Conservation (phyloP, 2,329 filamentous ascomycete species). For the Phialophora verrucosa region DNA sequence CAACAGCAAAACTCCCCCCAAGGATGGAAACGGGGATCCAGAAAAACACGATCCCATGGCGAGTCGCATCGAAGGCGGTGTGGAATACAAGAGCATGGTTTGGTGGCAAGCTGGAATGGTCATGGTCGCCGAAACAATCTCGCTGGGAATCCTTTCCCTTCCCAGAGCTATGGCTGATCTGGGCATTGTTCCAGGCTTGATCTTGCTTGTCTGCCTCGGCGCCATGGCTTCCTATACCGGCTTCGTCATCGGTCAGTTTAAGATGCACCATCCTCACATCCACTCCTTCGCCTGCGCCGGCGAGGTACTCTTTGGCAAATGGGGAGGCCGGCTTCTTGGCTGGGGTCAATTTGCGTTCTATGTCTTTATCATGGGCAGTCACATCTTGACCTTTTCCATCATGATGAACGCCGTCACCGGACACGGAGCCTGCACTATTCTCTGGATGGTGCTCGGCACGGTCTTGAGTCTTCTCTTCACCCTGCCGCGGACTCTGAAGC, state of each 20-base stretch:
- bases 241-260: constrained; percentile 66
- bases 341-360: constrained; percentile 67
- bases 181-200: constrained; percentile 61
- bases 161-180: constrained; percentile 59
- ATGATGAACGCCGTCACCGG: constrained; percentile 69
- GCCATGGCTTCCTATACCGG: constrained; percentile 64
- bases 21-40: constrained; percentile 11
- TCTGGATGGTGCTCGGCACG: constrained; percentile 65
- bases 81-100: constrained; percentile 35
- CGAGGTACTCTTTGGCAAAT: constrained; percentile 57
- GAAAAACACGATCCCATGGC: constrained; percentile 28
- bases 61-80: constrained; percentile 25
- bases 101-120: constrained; percentile 45
- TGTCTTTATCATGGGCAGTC: constrained; percentile 72
- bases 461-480: constrained; percentile 64
- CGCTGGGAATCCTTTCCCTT: constrained; percentile 62
- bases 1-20: constrained; percentile 8
- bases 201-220: constrained; percentile 61
- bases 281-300: constrained; percentile 73
- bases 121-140: constrained; percentile 66
- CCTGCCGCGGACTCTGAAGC: constrained; percentile 66
- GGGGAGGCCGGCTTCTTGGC: constrained; percentile 67
- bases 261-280: constrained; percentile 58
- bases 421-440: constrained; percentile 67
- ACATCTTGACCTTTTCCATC: constrained; percentile 72